Base-by-base conservation (phyloP, 2,329 filamentous ascomycete species). In the Neonectria magnoliae region DNA sequence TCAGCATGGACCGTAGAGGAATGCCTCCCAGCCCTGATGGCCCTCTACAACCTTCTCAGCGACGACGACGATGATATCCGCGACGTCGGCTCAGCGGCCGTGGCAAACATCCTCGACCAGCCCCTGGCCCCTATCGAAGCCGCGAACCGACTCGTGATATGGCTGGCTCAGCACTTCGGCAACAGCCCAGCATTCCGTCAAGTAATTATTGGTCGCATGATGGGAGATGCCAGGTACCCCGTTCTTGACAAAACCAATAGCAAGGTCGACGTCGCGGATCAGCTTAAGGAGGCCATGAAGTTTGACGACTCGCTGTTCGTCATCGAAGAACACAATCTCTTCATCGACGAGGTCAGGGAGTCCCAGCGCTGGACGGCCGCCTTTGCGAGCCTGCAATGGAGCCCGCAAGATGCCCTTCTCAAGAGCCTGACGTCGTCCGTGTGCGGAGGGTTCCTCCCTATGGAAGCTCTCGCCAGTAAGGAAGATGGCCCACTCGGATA, bases 1-100 rank as follows among this genome's bases (percentile, higher is more conserved):
- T 38, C 70, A 2, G 42, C 69, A 65, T 66, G 58, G 66, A 64
- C 73, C 64, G 65, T 67, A 48, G 68, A 78, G 41, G 75, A 77
- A 14, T 80, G 88, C 36, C 77, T 93, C 1, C 81, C 87, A 1
- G 81, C 87, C 31, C 85, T 91, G 56, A 76, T 93, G 5, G 83
- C 90, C 4, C 81, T 95, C 1, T 94, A 96, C 77, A 90, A 93
- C 75, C 83, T 89, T 50, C 84, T 97, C 5, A 92, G 93, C 74
- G 96, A 98, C 75, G 95, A 98, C 75, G 95, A 98, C 75, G 93
- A 97, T 66, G 94, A 98, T 62, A 87, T 98, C 67, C 88, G 95
- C 48, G 86, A 90, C 36, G 77, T 87, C 1, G 91, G 90, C 8
- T 87, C 90, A 2, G 64, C 71, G 0, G 83, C 87, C 1, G 82